Evolutionary conservation across 805 yeast species (phyloP).

Genomic region (Wickerhamiella alocasiicola): DNA sequence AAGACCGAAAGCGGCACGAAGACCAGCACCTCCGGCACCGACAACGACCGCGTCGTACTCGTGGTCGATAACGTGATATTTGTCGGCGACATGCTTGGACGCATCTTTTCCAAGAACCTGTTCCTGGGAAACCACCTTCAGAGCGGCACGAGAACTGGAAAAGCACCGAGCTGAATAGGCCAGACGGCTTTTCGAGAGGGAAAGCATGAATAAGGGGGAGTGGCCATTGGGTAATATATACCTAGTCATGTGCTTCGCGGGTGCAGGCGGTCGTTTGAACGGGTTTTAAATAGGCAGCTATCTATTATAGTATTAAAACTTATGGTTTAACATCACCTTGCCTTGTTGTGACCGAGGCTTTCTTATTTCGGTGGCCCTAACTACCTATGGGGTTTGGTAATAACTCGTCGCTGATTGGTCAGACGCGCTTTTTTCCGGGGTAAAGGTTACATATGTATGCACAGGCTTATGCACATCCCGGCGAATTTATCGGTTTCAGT

Average conservation of each 20-base stretch:
- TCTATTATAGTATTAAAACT: too few species aligned
- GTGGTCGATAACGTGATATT: constrained; percentile 89
- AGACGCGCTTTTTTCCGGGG: too few species aligned
- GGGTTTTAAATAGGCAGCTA: too few species aligned
- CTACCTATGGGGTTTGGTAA: too few species aligned
- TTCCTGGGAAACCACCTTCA: constrained; percentile 23
- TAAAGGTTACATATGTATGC: too few species aligned
- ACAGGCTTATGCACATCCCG: too few species aligned
- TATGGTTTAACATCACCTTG: too few species aligned
- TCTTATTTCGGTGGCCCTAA: too few species aligned
- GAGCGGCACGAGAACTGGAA: constrained; percentile 15
- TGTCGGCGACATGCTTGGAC: constrained; percentile 42
- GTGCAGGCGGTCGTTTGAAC: too few species aligned
- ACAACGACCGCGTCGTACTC: constrained; percentile 96
- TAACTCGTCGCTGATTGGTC: too few species aligned
- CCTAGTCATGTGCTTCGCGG: constrained; percentile 8
- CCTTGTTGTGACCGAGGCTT: too few species aligned
- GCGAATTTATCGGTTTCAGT: too few species aligned
- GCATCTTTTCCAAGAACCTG: constrained; percentile 35
- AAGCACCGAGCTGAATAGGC: constrained; percentile 15
- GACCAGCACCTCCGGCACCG: constrained; percentile 99
- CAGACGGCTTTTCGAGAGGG: constrained; percentile 4
- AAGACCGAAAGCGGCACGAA: constrained; percentile 95
- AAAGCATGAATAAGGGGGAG: constrained; percentile 11
- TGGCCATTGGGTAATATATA: constrained; percentile 7